phyloP scores from a whole-genome alignment of 108 stramenopile genomes.

The Bacterosira constricta region DNA sequence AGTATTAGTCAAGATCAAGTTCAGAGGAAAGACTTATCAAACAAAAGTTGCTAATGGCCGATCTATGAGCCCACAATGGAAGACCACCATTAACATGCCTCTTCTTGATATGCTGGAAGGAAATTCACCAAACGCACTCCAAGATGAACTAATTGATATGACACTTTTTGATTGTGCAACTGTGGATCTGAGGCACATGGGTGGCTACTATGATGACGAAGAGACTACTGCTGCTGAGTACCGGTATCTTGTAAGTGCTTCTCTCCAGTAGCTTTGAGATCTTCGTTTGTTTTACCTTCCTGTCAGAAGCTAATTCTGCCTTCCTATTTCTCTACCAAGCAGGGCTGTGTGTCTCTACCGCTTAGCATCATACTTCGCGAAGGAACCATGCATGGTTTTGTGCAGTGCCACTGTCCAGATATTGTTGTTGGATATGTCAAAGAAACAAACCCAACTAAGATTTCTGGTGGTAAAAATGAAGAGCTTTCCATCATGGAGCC shows the following conservation, averaged over 20 bases:
- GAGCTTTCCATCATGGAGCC: background rate
- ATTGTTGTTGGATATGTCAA: constrained; percentile 64
- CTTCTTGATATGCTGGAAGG: constrained; percentile 54
- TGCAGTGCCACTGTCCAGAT: constrained; percentile 59
- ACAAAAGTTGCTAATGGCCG: constrained; percentile 3
- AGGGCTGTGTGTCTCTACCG: constrained; percentile 58
- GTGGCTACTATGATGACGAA: constrained; percentile 62
- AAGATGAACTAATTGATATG: constrained; percentile 60
- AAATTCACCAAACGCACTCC: constrained; percentile 27
- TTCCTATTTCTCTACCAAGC: background rate
- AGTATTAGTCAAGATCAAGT: background rate
- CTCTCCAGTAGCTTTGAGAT: background rate
- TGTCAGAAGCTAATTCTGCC: background rate
- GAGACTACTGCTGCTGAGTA: constrained; percentile 46
- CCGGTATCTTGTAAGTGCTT: constrained; percentile 47
- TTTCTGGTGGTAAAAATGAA: background rate
- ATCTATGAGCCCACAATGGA: constrained; percentile 58
- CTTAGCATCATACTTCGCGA: constrained; percentile 59
- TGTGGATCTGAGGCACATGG: constrained; percentile 40
- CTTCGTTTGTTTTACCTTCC: no score
- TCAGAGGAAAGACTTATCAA: constrained; percentile 3
- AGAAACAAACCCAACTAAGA: background rate
- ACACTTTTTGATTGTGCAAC: constrained; percentile 61
- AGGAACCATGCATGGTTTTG: constrained; percentile 65
- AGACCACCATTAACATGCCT: constrained; percentile 63